Evolutionary conservation across 2,329 filamentous ascomycete species (phyloP).

Genomic region (Raffaelea albimanens): DNA sequence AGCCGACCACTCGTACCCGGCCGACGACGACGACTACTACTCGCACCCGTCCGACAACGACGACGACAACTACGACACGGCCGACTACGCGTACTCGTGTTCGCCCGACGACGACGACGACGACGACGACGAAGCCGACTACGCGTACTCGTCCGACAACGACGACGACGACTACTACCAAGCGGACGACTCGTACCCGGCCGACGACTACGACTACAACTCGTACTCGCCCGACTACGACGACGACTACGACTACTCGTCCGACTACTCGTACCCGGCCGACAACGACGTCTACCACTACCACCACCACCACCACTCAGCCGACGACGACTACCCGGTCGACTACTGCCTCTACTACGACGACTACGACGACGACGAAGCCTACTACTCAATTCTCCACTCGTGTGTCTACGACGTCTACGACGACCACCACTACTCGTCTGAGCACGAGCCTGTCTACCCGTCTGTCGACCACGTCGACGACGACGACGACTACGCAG

Average conservation of each 20-base stretch:
- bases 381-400: conserved; percentile 6
- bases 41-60: conserved; percentile 3
- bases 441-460: conserved; percentile 5
- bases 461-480: background rate
- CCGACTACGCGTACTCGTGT: background rate
- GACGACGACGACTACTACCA: conserved; percentile 6
- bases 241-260: conserved; percentile 5
- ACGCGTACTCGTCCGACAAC: conserved; percentile 5
- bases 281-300: conserved; percentile 6
- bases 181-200: conserved; percentile 1
- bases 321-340: conserved; percentile 4
- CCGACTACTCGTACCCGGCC: too few species aligned
- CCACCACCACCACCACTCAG: conserved; percentile 9
- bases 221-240: conserved; percentile 4
- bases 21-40: conserved; percentile 12
- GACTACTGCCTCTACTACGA: conserved; percentile 5
- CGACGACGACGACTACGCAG: conserved; percentile 9
- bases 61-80: conserved; percentile 2
- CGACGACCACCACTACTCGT: conserved; percentile 5
- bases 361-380: conserved; percentile 3
- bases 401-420: conserved; percentile 5
- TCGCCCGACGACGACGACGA: conserved; percentile 7
- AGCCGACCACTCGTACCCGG: background rate
- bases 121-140: conserved; percentile 5
- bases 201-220: conserved; percentile 1